Percentiles rank a stretch among this genome's conserved stretches.
These are phyloP conservation scores for Bullera alba DNA, from an alignment of 768 basidiomycete genomes.

Conservation along the genomic window DNA sequence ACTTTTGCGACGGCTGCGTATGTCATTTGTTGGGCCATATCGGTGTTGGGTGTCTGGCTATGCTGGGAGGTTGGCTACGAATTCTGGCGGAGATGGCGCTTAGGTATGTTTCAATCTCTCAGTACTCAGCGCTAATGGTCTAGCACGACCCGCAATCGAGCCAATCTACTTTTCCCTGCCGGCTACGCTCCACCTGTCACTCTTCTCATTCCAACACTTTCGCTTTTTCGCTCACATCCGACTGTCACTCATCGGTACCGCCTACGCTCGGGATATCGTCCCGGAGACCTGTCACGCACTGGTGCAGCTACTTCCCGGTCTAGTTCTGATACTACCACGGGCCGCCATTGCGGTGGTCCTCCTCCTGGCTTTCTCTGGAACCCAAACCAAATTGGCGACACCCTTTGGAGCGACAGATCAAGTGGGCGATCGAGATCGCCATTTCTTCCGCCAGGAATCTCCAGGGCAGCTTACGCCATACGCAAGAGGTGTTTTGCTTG, in stretches of 20 bases:
- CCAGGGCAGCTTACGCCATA: constrained; percentile 64
- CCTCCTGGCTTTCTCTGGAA: constrained; percentile 58
- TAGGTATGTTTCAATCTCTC: constrained; percentile 28
- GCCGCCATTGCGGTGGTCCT: constrained; percentile 68
- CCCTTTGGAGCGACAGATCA: constrained; percentile 50
- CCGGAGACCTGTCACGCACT: constrained; percentile 81
- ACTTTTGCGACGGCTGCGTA: constrained; percentile 74
- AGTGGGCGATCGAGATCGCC: constrained; percentile 54
- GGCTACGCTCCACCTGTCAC: constrained; percentile 64
- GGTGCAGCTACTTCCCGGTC: constrained; percentile 75
- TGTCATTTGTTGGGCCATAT: constrained; percentile 69
- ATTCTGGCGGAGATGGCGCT: constrained; percentile 43
- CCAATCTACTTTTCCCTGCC: constrained; percentile 77
- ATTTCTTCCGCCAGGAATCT: constrained; percentile 61
- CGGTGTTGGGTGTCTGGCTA: constrained; percentile 65
- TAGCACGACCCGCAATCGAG: constrained; percentile 74
- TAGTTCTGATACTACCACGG: constrained; percentile 73
- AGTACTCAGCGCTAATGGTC: background rate
- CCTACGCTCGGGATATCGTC: constrained; percentile 54
- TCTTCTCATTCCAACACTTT: constrained; percentile 75
- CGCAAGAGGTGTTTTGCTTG: constrained; percentile 68
- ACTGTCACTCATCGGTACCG: constrained; percentile 51
- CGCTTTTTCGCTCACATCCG: constrained; percentile 77
- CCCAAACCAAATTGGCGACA: constrained; percentile 52
- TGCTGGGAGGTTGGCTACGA: constrained; percentile 52